Percentiles rank a stretch among this genome's conserved stretches.
Evolutionary conservation across 139 green algal genomes (phyloP).

Genomic region (Micractinium sp.): DNA sequence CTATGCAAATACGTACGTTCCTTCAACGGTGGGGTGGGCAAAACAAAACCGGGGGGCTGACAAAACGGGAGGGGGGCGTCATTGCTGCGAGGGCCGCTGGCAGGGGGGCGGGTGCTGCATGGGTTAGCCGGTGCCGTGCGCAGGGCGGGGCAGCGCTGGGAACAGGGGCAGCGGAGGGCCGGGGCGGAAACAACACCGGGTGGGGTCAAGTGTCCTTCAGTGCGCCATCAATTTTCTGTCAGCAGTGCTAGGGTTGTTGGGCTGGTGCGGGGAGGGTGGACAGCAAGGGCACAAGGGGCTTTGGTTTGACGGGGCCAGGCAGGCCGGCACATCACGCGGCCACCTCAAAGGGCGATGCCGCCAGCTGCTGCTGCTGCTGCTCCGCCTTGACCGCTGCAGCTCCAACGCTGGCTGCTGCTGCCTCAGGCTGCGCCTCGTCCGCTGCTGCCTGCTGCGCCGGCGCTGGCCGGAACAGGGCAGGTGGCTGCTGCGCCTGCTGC

Average conservation of each 20-base stretch:
- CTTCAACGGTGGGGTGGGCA: background rate
- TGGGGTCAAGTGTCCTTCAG: background rate
- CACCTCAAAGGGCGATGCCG: no score
- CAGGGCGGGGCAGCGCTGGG: background rate
- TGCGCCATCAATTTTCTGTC: background rate
- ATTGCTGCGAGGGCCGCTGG: background rate
- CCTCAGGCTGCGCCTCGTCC: background rate
- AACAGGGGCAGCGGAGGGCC: background rate
- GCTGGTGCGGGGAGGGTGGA: background rate
- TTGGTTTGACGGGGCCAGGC: background rate
- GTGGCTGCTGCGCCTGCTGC: background rate
- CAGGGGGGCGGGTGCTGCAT: background rate
- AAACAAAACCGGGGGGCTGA: background rate
- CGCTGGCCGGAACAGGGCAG: constrained; percentile 5
- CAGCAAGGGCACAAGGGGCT: no score
- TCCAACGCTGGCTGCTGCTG: background rate
- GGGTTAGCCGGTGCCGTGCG: background rate
- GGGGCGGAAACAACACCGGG: background rate
- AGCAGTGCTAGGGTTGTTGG: background rate
- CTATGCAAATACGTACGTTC: background rate
- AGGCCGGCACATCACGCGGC: no score
- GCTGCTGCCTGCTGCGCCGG: background rate
- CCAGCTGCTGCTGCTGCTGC: background rate
- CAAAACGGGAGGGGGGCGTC: background rate
- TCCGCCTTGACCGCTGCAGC: background rate